A percentile compares a stretch with the other conserved stretches of the same genome.
phyloP scores from a whole-genome alignment of 345 rosid genomes.

The Clausena lansium region DNA sequence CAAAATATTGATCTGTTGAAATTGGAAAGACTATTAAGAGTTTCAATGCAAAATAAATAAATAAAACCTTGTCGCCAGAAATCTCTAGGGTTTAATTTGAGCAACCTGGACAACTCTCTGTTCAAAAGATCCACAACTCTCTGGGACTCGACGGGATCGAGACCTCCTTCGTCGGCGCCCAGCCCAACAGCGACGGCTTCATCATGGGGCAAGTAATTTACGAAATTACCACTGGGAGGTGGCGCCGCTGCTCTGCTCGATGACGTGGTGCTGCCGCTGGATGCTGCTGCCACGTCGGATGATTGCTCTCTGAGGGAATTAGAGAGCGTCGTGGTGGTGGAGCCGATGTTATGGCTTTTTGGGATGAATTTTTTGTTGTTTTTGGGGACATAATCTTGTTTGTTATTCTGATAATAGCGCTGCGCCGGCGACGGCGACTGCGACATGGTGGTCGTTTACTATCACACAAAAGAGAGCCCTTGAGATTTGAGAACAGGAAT shows the following conservation, averaged over 20 bases:
- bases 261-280: constrained; percentile 21
- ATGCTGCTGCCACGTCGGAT: constrained; percentile 25
- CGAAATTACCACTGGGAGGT: constrained; percentile 53
- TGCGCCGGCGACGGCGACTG: neutral
- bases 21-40: neutral
- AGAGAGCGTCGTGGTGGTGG: constrained; percentile 44
- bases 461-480: neutral
- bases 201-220: constrained; percentile 89
- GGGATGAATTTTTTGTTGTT: constrained; percentile 50
- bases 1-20: too few species aligned
- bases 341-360: constrained; percentile 23
- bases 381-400: constrained; percentile 36
- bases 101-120: constrained; percentile 75
- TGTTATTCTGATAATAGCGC: constrained; percentile 32
- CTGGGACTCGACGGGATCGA: constrained; percentile 93
- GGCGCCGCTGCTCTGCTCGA: constrained; percentile 19
- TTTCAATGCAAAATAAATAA: neutral
- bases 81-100: constrained; percentile 70
- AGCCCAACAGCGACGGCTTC: constrained; percentile 91
- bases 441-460: constrained; percentile 40
- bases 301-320: constrained; percentile 59
- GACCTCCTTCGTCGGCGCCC: constrained; percentile 71
- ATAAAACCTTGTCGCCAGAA: constrained; percentile 81
- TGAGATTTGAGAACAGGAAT: too few species aligned
- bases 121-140: constrained; percentile 89